Base-by-base conservation (phyloP, 192 early-diverging fungal genomes). In the Umbelopsis sp. region DNA sequence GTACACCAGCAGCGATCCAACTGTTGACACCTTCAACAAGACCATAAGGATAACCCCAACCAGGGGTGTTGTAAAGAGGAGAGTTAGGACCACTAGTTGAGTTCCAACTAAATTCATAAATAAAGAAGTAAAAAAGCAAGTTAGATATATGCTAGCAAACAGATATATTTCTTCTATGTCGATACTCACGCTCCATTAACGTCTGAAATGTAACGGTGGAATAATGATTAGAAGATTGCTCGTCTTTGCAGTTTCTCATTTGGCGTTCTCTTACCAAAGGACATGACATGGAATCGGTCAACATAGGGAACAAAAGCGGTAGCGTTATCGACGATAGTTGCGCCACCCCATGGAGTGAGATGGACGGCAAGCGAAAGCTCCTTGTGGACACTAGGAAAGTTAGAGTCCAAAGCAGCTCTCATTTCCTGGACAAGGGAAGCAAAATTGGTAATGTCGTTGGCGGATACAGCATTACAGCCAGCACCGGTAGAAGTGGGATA, bases 261-360 rank as follows among this genome's bases (percentile, higher is more conserved):
- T 41, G 27, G 27, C 27, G 27, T 30, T 11, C 27, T 33, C 25
- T 61, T 81, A 73, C 88, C 88, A 70, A 87, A 90, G 33, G 77
- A 69, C 86, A 89, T 88, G 33, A 87, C 51, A 16, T 86, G 80
- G 75, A 90, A 74, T n/a, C 76, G 81, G 71, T 87, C 86, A 44
- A 89, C 77, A 27, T 66, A 47, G 2, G 53, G 48, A 4, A 77
- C 80, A 69, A 83, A 88, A 16, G 61, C 80, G 0, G 66, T 46
- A n/a, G 66, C 66, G 35, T 33, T 20, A 46, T 22, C 27, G 15
- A 67, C 66, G 8, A 67, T 67, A 20, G 22, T 67, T 35, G 48
- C 48, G 20, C 66, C 66, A 44, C 48, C 66, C 46, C 46, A 67
- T 16, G 66, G 66, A 30, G 46, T 49, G 12, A 67, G 46, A 46